These are phyloP conservation scores for Rhizopus sp. DNA, from an alignment of 371 early-diverging fungal genomes.

Conservation along the genomic window DNA sequence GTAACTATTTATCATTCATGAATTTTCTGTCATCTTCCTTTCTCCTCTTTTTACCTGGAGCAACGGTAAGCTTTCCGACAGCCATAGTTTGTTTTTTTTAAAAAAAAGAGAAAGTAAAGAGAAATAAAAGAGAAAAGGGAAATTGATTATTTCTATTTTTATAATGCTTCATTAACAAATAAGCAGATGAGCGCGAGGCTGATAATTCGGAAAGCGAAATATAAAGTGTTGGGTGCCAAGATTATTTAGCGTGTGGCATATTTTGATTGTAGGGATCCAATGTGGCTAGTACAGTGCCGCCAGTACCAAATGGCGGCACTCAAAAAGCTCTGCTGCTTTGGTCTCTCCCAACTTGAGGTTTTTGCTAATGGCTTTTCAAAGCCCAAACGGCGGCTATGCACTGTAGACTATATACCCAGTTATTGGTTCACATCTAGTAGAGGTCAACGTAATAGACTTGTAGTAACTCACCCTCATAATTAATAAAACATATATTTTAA, in stretches of 20 bases:
- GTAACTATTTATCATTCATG: not conserved
- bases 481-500: too few relatives aligned
- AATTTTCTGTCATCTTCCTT: not conserved
- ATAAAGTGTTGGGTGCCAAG: not conserved
- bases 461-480: too few relatives aligned
- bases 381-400: too few relatives aligned
- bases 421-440: too few relatives aligned
- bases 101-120: constrained; percentile 3
- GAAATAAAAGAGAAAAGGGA: constrained; percentile 3
- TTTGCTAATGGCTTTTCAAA: too few relatives aligned
- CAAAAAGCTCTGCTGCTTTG: constrained; percentile 1
- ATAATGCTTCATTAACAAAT: constrained; percentile 1
- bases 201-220: too few relatives aligned
- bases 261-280: too few relatives aligned
- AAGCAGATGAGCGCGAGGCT: not conserved
- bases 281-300: too few relatives aligned
- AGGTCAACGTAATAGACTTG: too few relatives aligned
- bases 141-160: constrained; percentile 2
- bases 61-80: constrained; percentile 25
- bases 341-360: not conserved
- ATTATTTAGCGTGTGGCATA: not conserved
- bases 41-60: constrained; percentile 19
- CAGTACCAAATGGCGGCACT: too few relatives aligned
- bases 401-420: too few relatives aligned
- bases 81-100: constrained; percentile 20